Percentiles rank a stretch among this genome's conserved stretches.
phyloP scores from a whole-genome alignment of 495 filamentous ascomycete species.

The Daldinia concentrica region DNA sequence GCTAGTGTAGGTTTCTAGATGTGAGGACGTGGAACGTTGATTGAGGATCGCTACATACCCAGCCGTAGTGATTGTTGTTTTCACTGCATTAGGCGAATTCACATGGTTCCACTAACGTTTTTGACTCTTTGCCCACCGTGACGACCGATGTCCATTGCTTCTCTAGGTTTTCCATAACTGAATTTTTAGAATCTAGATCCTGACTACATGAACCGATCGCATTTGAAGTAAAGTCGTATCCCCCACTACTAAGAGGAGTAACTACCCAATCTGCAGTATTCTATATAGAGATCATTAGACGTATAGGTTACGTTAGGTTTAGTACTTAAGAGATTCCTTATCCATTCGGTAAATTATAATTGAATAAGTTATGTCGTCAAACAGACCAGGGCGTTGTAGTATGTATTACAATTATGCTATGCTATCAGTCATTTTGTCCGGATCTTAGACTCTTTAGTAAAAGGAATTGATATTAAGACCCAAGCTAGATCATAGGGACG shows the following conservation, averaged over 20 bases:
- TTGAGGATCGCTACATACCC: conserved; percentile 66
- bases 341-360: too few relatives aligned
- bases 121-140: not conserved
- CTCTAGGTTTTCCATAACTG: not conserved
- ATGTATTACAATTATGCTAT: too few relatives aligned
- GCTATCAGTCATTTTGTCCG: too few relatives aligned
- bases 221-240: not conserved
- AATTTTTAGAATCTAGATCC: not conserved
- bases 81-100: conserved; percentile 65
- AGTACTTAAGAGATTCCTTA: too few relatives aligned
- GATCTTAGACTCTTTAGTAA: too few relatives aligned
- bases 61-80: conserved; percentile 53
- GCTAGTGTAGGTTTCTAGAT: conserved; percentile 49
- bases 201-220: not conserved
- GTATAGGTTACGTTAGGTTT: too few relatives aligned
- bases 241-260: not conserved
- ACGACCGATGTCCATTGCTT: not conserved
- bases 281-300: too few relatives aligned
- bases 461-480: too few relatives aligned
- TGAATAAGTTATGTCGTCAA: too few relatives aligned
- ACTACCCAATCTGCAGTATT: not conserved
- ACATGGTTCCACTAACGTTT: conserved; percentile 56
- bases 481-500: too few relatives aligned
- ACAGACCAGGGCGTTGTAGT: too few relatives aligned
- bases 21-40: conserved; percentile 66